phyloP scores from a whole-genome alignment of 345 rosid species.

The Rhodamnia rubescens region DNA sequence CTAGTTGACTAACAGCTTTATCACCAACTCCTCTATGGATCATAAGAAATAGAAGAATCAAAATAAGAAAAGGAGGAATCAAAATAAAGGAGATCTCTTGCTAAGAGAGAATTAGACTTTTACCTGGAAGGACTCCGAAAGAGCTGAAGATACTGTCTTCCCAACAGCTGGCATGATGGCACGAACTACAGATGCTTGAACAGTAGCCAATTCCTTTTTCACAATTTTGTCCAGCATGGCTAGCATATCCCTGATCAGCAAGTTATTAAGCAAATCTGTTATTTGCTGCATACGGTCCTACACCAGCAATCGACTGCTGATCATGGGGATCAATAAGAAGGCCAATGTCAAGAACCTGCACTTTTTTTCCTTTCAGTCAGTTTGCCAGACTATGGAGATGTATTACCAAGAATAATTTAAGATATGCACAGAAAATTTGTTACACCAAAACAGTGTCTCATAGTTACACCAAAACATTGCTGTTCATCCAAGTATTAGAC shows the following conservation, averaged over 20 bases:
- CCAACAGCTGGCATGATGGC: conserved; percentile 55
- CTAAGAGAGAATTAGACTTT: not conserved
- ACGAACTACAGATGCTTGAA: conserved; percentile 44
- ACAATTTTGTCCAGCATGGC: conserved; percentile 48
- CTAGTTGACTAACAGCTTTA: conserved; percentile 80
- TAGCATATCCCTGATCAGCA: conserved; percentile 51
- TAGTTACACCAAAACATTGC: too few species aligned
- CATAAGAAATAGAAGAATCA: conserved; percentile 4
- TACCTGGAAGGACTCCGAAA: conserved; percentile 87
- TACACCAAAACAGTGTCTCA: too few species aligned
- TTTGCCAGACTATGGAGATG: too few species aligned
- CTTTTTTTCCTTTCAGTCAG: too few species aligned
- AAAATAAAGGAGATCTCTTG: not conserved
- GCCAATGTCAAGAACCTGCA: too few species aligned
- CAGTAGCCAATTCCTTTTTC: conserved; percentile 57
- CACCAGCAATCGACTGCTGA: not conserved
- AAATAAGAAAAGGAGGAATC: not conserved
- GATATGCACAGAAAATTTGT: too few species aligned
- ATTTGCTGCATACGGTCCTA: conserved; percentile 54
- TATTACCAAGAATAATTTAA: too few species aligned
- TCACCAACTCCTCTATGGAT: conserved; percentile 82
- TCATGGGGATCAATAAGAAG: too few species aligned
- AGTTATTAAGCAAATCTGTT: conserved; percentile 33
- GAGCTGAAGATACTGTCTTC: conserved; percentile 50
- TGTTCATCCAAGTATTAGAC: too few species aligned